Base-by-base conservation (phyloP, 2,329 filamentous ascomycete genomes). In the Rutstroemia sydowiana region DNA sequence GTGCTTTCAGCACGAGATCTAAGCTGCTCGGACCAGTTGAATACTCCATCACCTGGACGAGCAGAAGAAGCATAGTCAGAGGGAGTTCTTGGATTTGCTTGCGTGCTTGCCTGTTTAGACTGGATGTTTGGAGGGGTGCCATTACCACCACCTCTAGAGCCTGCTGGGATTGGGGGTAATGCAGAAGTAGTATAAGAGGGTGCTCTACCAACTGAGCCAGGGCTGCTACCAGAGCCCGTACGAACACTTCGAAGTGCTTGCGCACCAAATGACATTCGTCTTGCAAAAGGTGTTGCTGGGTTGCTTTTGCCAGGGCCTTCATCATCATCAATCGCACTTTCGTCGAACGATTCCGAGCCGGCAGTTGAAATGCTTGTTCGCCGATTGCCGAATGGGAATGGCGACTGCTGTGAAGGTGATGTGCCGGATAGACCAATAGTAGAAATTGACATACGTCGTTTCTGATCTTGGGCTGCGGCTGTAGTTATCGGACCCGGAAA, bases 21-120 rank as follows among this genome's bases (percentile, higher is more conserved):
- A 76, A 96, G 82, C 75, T 95, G 91, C 75, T 96, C 92, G 67
- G 89, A 88, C 87, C 92, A 95, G 73, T 95, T 95, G 79, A 95
- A 95, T 70, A 88, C 88, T 78, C 54, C 54, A 69, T 88, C 88
- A 61, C 93, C 89, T 77, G 88, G 87, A 91, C 81, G 72, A 71
- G 77, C 79, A 74, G 71, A 70, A 64, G 69, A 66, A 69, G 71
- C 70, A 73, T 71, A 72, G 82, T 87, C 79, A 87, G 83, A 82
- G 78, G 74, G 69, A 70, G 75, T 72, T 82, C 72, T 73, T 61
- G 73, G 68, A 69, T 75, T 75, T 75, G 71, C 72, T 70, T 65
- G 61, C 57, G 71, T 75, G 78, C 78, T 81, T 81, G 77, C 76
- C 75, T 79, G 77, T 57, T 51, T 47, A 61, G 58, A 55, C 53